phyloP scores from a whole-genome alignment of 345 rosid species.

The Citrus glauca region DNA sequence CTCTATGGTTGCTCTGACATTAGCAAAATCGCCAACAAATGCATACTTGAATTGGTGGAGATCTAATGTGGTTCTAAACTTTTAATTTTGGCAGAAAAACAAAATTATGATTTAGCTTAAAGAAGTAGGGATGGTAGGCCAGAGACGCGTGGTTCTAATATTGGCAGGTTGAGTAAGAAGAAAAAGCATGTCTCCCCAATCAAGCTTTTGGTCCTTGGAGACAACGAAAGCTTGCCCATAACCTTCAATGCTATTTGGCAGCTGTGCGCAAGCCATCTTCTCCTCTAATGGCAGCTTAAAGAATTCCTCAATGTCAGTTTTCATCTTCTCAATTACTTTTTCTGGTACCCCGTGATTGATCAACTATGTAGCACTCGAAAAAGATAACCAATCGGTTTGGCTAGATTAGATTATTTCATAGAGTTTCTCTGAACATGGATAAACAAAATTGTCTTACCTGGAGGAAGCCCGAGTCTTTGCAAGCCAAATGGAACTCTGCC shows the following conservation, averaged over 20 bases:
- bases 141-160: slow-evolving; percentile 26
- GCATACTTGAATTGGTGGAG: neutral
- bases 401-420: too few species aligned
- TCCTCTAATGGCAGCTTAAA: slow-evolving; percentile 38
- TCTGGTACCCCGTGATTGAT: slow-evolving; percentile 34
- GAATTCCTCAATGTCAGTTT: slow-evolving; percentile 32
- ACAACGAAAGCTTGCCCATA: slow-evolving; percentile 56
- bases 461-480: slow-evolving; percentile 60
- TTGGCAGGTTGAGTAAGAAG: slow-evolving; percentile 26
- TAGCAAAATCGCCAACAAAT: neutral
- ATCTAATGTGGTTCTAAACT: too few species aligned
- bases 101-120: slow-evolving; percentile 25
- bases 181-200: slow-evolving; percentile 54
- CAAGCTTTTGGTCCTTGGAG: slow-evolving; percentile 47
- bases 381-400: neutral
- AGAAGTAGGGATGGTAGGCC: slow-evolving; percentile 34
- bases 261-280: slow-evolving; percentile 34
- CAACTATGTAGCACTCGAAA: slow-evolving; percentile 20
- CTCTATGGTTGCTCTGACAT: slow-evolving; percentile 24
- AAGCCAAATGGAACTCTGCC: slow-evolving; percentile 43
- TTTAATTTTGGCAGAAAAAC: too few species aligned
- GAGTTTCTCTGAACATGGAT: too few species aligned
- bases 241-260: slow-evolving; percentile 39
- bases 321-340: slow-evolving; percentile 35
- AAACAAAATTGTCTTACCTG: slow-evolving; percentile 31